Conservation (phyloP, 2,329 filamentous ascomycete species). For the Beauveria asiatica region DNA sequence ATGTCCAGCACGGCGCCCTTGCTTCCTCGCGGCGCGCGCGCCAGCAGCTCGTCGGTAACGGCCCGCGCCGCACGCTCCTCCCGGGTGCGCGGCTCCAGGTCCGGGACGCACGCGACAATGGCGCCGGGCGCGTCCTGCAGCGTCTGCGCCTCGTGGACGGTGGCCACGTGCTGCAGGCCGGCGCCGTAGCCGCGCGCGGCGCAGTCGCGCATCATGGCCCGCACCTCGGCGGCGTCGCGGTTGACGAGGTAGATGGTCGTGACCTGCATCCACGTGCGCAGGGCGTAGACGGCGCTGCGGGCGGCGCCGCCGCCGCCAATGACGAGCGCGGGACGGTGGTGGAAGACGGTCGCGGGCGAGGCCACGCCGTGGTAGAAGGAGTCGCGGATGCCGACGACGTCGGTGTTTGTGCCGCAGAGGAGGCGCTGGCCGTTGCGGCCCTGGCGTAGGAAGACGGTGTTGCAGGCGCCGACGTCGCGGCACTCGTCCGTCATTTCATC, state of each 20-base stretch:
- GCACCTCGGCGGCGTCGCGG: slow-evolving; percentile 59
- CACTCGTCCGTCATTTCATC: slow-evolving; percentile 68
- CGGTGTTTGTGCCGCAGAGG: slow-evolving; percentile 71
- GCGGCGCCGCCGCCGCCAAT: slow-evolving; percentile 73
- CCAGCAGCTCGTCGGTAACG: slow-evolving; percentile 41
- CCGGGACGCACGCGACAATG: slow-evolving; percentile 66
- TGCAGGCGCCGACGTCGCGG: slow-evolving; percentile 66
- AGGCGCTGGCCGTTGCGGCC: slow-evolving; percentile 36
- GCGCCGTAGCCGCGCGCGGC: slow-evolving; percentile 48
- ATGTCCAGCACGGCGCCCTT: slow-evolving; percentile 70
- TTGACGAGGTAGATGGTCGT: slow-evolving; percentile 70
- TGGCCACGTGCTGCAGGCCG: slow-evolving; percentile 51
- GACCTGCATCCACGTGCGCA: slow-evolving; percentile 60
- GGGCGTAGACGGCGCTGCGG: slow-evolving; percentile 67
- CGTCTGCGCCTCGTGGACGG: slow-evolving; percentile 47
- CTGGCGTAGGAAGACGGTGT: slow-evolving; percentile 62
- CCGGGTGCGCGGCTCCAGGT: slow-evolving; percentile 59
- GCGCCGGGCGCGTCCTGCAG: slow-evolving; percentile 54
- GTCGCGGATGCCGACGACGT: slow-evolving; percentile 70
- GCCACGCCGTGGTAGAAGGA: slow-evolving; percentile 53
- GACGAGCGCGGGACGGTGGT: slow-evolving; percentile 58
- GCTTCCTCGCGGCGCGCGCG: slow-evolving; percentile 29
- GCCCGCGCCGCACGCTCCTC: slow-evolving; percentile 53
- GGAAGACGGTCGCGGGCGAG: slow-evolving; percentile 37
- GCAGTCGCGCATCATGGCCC: slow-evolving; percentile 58